Conservation (phyloP, 352 stramenopile genomes). For the Peronospora belbahrii region DNA sequence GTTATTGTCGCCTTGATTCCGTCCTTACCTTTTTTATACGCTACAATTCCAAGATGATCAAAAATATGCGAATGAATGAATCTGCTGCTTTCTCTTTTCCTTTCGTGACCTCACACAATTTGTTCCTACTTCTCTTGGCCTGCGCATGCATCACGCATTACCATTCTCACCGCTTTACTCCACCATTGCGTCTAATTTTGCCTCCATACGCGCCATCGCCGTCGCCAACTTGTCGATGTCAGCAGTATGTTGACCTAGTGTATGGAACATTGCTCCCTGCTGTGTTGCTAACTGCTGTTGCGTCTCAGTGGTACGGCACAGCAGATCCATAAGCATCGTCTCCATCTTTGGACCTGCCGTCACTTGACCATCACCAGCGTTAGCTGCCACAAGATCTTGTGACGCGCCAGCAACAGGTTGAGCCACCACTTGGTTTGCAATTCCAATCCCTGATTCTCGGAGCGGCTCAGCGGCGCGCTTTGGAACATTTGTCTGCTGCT, state of each 20-base stretch:
- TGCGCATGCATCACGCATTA: conserved; percentile 16
- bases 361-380: conserved; percentile 77
- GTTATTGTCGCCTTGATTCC: too few relatives aligned
- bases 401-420: conserved; percentile 41
- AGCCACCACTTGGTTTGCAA: conserved; percentile 73
- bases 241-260: conserved; percentile 83
- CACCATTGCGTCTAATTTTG: conserved; percentile 79
- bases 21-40: conserved; percentile 5
- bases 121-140: conserved; percentile 19
- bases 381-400: conserved; percentile 75
- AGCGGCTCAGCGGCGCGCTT: conserved; percentile 34
- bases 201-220: conserved; percentile 85
- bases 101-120: conserved; percentile 24
- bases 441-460: conserved; percentile 60
- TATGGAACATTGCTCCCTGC: conserved; percentile 87
- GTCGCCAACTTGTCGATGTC: conserved; percentile 84
- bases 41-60: conserved; percentile 17
- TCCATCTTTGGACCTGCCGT: conserved; percentile 84
- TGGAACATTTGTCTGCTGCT: conserved; percentile 16
- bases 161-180: conserved; percentile 43
- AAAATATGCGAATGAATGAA: conserved; percentile 28
- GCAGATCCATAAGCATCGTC: conserved; percentile 85
- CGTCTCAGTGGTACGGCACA: conserved; percentile 83
- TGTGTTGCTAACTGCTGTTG: conserved; percentile 88
- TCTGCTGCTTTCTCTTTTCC: conserved; percentile 32